These are phyloP conservation scores for Monosporascus sp. DNA, from an alignment of 2,329 filamentous ascomycete species.

Conservation along the genomic window DNA sequence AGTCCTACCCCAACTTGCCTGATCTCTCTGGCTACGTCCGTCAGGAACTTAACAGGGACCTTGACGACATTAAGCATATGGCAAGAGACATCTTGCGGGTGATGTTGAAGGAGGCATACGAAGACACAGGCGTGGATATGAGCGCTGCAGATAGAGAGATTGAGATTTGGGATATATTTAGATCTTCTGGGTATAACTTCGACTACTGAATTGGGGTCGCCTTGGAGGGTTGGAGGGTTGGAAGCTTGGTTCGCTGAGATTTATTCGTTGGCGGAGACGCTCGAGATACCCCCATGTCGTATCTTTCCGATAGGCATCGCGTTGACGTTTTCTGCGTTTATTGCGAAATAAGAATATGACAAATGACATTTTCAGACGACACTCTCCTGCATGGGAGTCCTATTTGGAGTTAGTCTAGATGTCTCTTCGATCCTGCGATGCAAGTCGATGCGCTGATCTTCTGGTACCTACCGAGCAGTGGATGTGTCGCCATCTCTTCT, in stretches of 20 bases:
- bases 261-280: not conserved
- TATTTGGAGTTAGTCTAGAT: too few relatives aligned
- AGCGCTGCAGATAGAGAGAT: conserved; percentile 4
- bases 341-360: too few relatives aligned
- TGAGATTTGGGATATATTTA: conserved; percentile 7
- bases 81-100: conserved; percentile 17
- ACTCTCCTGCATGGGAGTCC: too few relatives aligned
- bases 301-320: too few relatives aligned
- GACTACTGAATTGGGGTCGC: not conserved
- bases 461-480: not conserved
- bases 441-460: not conserved
- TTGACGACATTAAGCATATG: conserved; percentile 19
- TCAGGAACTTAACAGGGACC: conserved; percentile 16
- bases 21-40: conserved; percentile 12
- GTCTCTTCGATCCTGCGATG: not conserved
- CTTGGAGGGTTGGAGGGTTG: not conserved
- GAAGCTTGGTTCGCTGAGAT: not conserved
- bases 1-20: conserved; percentile 18
- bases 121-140: not conserved
- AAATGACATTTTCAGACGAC: too few relatives aligned
- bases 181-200: not conserved
- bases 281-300: not conserved
- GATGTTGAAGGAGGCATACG: conserved; percentile 18
- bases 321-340: too few relatives aligned
- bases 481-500: not conserved